A percentile compares a stretch with the other conserved stretches of the same genome.
phyloP scores from a whole-genome alignment of 805 yeast genomes.

The Ogataea neopini region DNA sequence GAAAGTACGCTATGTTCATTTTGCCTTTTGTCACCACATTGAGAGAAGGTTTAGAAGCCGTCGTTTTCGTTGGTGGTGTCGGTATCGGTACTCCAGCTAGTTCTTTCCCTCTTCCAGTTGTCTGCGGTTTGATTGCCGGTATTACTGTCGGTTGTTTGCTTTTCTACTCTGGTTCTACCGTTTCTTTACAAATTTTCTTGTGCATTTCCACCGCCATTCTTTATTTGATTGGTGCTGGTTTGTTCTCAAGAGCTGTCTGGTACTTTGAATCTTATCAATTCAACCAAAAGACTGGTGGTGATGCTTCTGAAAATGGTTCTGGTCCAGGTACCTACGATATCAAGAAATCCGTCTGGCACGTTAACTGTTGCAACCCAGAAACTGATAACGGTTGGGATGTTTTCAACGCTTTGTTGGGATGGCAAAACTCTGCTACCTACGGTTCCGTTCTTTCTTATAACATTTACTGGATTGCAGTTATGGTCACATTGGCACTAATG shows the following conservation, averaged over 20 bases:
- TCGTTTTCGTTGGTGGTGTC: slow-evolving; percentile 95
- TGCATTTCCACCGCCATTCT: slow-evolving; percentile 85
- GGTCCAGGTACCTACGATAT: slow-evolving; percentile 96
- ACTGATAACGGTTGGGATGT: slow-evolving; percentile 95
- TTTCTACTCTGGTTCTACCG: slow-evolving; percentile 78
- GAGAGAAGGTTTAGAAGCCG: slow-evolving; percentile 97
- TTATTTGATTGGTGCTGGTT: slow-evolving; percentile 87
- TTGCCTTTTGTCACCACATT: slow-evolving; percentile 88
- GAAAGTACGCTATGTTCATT: slow-evolving; percentile 84
- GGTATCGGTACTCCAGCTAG: slow-evolving; percentile 55
- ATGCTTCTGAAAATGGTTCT: slow-evolving; percentile 87
- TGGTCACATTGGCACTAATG: slow-evolving; percentile 58
- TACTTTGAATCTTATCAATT: slow-evolving; percentile 71
- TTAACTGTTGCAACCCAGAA: slow-evolving; percentile 95
- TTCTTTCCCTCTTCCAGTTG: slow-evolving; percentile 92
- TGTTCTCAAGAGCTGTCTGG: slow-evolving; percentile 94
- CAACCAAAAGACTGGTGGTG: slow-evolving; percentile 80
- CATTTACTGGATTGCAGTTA: slow-evolving; percentile 78
- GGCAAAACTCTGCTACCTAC: slow-evolving; percentile 96
- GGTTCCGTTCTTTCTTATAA: slow-evolving; percentile 91
- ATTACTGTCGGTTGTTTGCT: slow-evolving; percentile 63
- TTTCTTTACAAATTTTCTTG: slow-evolving; percentile 86
- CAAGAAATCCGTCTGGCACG: slow-evolving; percentile 84
- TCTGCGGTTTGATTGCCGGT: slow-evolving; percentile 85
- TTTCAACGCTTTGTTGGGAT: slow-evolving; percentile 90